Evolutionary conservation across 768 basidiomycete species (phyloP), one percentile per base, ranked within the genome.

Genomic region (Amanita thiersii): DNA sequence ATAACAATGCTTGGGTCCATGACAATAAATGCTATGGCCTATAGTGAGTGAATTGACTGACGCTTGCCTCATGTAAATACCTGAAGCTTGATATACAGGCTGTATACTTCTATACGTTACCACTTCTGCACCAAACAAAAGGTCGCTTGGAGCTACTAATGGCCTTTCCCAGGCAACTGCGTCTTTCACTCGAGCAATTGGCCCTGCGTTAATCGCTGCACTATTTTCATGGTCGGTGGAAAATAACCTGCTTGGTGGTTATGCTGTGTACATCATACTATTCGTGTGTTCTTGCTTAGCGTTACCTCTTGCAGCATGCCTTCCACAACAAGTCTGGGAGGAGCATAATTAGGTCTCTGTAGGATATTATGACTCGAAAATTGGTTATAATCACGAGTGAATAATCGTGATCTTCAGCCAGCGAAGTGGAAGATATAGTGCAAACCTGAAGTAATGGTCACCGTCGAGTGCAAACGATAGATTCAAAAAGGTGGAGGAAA

Each of bases 101-200:
- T 70, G 70, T 33, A 66, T 73, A 12, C 72, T 71, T 35, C 66
- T 79, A 48, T 75, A 69, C 41, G 57, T 78, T 40, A 77, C 70
- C 1, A 62, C 65, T 19, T 70, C 74, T 1, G 61, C 77, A 1
- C 77, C 79, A 0, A 70, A 69, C 43, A 69, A 65, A 40, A 61
- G 60, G 14, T 71, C 74, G 0, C 62, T 81, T 4, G 78, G 78
- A 6, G 70, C 76, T 5, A 72, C 70, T 1, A 77, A 80, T 45
- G 79, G 79, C 1, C 58, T 79, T 15, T 63, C 69, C 2, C 77
- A 79, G 50, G 77, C 69, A 12, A 58, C 66, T 0, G 66, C 62
- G 2, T 69, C 73, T 1, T 53, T 68, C 12, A 63, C 72, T 3
- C 62, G 75, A 19, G 74, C 74, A 2, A 56, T 79, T 12, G 77